phyloP scores from a whole-genome alignment of 352 stramenopile species.

The Phytophthora tubulina region DNA sequence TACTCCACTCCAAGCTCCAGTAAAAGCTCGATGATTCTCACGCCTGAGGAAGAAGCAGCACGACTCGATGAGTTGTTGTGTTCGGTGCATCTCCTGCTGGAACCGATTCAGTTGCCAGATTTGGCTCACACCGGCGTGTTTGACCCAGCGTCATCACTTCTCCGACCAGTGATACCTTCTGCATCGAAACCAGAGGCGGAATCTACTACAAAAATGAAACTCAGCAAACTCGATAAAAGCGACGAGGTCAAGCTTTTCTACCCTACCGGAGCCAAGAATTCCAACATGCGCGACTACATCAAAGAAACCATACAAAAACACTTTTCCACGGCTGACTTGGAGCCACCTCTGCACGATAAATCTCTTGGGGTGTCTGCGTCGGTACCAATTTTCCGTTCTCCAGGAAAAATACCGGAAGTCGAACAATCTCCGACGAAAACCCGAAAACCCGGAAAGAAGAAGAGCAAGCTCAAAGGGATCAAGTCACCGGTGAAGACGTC shows the following conservation, averaged over 20 bases:
- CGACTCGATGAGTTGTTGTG: conserved; percentile 50
- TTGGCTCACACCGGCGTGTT: conserved; percentile 65
- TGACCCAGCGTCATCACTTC: conserved; percentile 25
- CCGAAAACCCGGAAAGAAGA: conserved; percentile 31
- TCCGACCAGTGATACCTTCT: conserved; percentile 29
- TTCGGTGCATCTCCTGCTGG: conserved; percentile 60
- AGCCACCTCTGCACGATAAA: not conserved
- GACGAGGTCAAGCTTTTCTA: conserved; percentile 74
- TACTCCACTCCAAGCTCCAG: not conserved
- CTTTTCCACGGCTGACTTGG: conserved; percentile 25
- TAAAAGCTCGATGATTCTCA: not conserved
- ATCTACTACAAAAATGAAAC: conserved; percentile 30
- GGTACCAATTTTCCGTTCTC: conserved; percentile 22
- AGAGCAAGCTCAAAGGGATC: conserved; percentile 27
- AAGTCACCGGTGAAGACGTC: conserved; percentile 36
- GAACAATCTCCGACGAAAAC: conserved; percentile 17
- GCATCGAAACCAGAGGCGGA: conserved; percentile 10
- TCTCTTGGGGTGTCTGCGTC: conserved; percentile 33
- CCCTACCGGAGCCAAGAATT: conserved; percentile 72
- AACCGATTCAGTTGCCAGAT: conserved; percentile 71
- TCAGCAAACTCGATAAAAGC: conserved; percentile 44
- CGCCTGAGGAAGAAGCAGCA: conserved; percentile 15
- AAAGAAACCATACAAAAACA: conserved; percentile 67
- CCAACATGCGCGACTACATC: conserved; percentile 78
- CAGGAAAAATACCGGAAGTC: conserved; percentile 1